phyloP scores from a whole-genome alignment of 164 flowering plant species.

The Cinnamomum chago region DNA sequence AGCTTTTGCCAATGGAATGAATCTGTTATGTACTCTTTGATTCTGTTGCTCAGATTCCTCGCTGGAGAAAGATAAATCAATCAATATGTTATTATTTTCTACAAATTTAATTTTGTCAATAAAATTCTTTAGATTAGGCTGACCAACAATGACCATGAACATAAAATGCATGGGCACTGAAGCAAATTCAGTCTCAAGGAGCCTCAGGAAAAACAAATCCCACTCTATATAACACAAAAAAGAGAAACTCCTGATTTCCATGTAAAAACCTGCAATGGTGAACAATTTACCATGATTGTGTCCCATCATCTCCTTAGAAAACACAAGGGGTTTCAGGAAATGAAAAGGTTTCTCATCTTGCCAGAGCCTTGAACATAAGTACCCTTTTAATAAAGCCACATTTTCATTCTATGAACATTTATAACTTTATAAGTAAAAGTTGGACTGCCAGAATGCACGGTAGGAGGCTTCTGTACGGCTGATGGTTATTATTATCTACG shows the following conservation, averaged over 20 bases:
- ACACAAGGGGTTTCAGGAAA: too few species aligned
- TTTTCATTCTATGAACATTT: too few species aligned
- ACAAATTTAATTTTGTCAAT: too few species aligned
- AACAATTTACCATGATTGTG: background rate
- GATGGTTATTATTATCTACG: background rate
- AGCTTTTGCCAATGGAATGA: constrained; percentile 52
- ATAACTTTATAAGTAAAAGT: background rate
- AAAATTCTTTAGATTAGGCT: too few species aligned
- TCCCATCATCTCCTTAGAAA: too few species aligned
- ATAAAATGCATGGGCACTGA: background rate
- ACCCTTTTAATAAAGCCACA: too few species aligned
- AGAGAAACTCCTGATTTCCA: background rate
- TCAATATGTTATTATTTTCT: background rate
- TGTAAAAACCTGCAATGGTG: background rate
- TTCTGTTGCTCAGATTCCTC: constrained; percentile 31
- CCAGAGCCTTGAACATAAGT: too few species aligned
- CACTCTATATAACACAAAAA: background rate
- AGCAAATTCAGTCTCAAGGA: background rate
- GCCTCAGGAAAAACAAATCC: background rate
- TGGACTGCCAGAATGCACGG: background rate
- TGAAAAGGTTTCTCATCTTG: too few species aligned
- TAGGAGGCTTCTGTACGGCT: background rate
- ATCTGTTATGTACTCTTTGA: constrained; percentile 37
- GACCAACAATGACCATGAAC: background rate
- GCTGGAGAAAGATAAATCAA: constrained; percentile 22